Evolutionary conservation across 2,329 filamentous ascomycete species (phyloP).

Genomic region (Lachnellula willkommii): DNA sequence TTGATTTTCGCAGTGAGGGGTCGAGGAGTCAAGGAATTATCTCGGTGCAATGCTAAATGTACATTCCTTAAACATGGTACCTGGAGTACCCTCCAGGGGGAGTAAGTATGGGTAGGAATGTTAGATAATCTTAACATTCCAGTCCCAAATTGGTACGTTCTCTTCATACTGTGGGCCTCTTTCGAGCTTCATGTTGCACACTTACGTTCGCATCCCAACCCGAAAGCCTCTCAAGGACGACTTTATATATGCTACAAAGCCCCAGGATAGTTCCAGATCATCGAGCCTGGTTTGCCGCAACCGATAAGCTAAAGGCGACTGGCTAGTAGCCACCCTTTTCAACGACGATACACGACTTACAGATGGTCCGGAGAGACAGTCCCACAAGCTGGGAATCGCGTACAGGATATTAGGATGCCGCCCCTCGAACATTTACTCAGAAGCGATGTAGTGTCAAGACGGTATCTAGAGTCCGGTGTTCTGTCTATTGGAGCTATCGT

Average conservation of each 20-base stretch:
- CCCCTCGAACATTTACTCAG: not conserved
- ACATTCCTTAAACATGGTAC: not conserved
- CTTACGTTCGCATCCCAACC: not conserved
- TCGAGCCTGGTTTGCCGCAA: not conserved
- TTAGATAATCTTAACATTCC: not conserved
- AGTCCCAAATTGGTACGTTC: not conserved
- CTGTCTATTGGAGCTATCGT: conserved; percentile 13
- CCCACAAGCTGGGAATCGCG: not conserved
- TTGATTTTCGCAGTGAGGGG: too few species aligned
- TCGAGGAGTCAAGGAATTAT: too few species aligned
- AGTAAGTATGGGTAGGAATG: not conserved
- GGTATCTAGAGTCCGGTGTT: not conserved
- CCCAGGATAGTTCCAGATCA: not conserved
- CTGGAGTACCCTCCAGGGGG: not conserved
- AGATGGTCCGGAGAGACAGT: not conserved
- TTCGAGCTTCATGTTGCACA: not conserved
- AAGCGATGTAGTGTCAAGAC: not conserved
- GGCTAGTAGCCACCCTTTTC: not conserved
- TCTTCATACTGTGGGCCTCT: not conserved
- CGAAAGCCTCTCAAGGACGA: not conserved
- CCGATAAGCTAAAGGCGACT: not conserved
- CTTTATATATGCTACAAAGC: not conserved
- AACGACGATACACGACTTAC: not conserved
- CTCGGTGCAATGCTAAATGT: not conserved
- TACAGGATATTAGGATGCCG: not conserved